Percentiles rank a stretch among this genome's conserved stretches.
phyloP scores from a whole-genome alignment of 106 monocot genomes.

The Dioscorea alata region DNA sequence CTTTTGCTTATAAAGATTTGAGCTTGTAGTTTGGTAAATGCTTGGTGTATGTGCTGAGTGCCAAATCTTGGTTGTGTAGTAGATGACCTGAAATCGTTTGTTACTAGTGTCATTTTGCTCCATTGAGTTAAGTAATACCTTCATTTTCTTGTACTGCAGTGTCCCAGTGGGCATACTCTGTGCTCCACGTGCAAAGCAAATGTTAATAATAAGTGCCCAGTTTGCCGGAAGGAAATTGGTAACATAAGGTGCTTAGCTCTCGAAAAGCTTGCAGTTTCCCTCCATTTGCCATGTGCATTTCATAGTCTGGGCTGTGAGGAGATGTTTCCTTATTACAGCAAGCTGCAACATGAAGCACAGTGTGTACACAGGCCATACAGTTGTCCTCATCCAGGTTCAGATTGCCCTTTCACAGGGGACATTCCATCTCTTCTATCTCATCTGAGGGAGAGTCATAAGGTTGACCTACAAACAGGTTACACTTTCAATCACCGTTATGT shows the following conservation, averaged over 20 bases:
- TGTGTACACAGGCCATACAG: conserved; percentile 10
- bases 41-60: no score
- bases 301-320: conserved; percentile 9
- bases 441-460: conserved; percentile 14
- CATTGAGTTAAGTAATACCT: no score
- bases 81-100: no score
- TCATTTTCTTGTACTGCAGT: not conserved
- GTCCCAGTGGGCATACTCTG: conserved; percentile 13
- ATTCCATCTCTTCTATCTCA: conserved; percentile 12
- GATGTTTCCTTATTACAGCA: conserved; percentile 17
- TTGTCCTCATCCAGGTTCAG: conserved; percentile 18
- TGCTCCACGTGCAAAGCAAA: conserved; percentile 10
- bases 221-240: conserved; percentile 13
- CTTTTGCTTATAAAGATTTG: no score
- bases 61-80: no score
- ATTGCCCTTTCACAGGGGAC: conserved; percentile 8
- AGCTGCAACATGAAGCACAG: conserved; percentile 14
- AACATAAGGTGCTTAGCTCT: conserved; percentile 15
- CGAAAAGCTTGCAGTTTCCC: conserved; percentile 14
- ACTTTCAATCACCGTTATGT: conserved; percentile 17
- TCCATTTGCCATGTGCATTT: conserved; percentile 11
- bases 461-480: conserved; percentile 13
- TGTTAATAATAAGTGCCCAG: conserved; percentile 9
- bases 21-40: no score
- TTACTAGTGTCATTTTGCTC: no score